Evolutionary conservation across 1,284 basidiomycete species (phyloP), one percentile per base, ranked within the genome.

Genomic region (Athelia sp.): DNA sequence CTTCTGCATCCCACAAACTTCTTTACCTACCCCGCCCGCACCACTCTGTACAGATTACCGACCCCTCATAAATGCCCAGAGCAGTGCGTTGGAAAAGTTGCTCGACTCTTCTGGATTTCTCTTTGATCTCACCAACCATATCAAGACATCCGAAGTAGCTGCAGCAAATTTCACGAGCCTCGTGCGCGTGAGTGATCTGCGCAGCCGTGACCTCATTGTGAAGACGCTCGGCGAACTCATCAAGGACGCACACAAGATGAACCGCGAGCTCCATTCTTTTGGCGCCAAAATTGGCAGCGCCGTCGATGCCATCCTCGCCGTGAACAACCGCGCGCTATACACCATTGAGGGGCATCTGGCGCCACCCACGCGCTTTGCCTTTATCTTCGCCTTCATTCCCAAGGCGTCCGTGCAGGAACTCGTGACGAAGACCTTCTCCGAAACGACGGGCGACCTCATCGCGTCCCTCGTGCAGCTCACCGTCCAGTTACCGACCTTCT

Each of bases 71-170:
- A 70, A 81, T 22, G 70, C 80, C 3, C 81, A 89, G 59, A 75
- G 72, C 50, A 66, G 74, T 36, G 78, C 76, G 3, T 80, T 89
- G 51, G 84, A 81, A 49, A 70, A 82, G 51, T 62, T 89, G 23
- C 60, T 84, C 24, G 81, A 78, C 45, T 76, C 79, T 44, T 70
- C 79, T 0, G 71, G 73, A 0, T 79, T 78, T 2, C 74, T 79
- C 1, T 77, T 79, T 0, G 72, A 71, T 3, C 62, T 88, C 32
- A 78, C 83, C 10, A 60, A 86, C 23, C 77, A 85, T 52, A 77
- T 89, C 51, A 81, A 85, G 65, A 81, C 81, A 62, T 81, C 83
- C n/a, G 81, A 88, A 58, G 80, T 89, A 73, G 86, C 85, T 9
- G 84, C 81, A 1, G 68, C 62, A 29, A 87, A 89, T 59, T 68